Conservation (phyloP, 352 stramenopile species). For the Phytophthora rubi region DNA sequence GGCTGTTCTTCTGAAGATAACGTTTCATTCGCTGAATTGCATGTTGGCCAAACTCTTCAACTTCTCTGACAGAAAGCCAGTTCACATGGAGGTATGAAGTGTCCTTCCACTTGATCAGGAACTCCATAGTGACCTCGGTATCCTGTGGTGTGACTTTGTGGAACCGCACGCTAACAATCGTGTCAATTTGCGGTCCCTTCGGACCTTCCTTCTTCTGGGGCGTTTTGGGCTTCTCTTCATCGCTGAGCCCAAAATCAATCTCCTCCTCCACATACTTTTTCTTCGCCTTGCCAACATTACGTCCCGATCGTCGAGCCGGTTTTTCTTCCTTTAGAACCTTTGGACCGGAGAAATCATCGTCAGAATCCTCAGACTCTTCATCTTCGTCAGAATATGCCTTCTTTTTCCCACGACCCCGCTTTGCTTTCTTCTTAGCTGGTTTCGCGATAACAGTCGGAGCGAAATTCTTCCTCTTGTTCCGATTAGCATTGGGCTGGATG, state of each 20-base stretch:
- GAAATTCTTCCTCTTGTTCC: constrained; percentile 84
- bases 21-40: constrained; percentile 85
- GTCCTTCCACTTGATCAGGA: constrained; percentile 99
- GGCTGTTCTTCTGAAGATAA: constrained; percentile 89
- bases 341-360: constrained; percentile 53
- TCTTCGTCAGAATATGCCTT: constrained; percentile 78
- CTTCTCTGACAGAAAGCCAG: constrained; percentile 96
- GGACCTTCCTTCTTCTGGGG: constrained; percentile 40
- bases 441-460: constrained; percentile 60
- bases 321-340: constrained; percentile 55
- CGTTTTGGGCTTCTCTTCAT: constrained; percentile 55
- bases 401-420: constrained; percentile 65
- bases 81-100: constrained; percentile 97
- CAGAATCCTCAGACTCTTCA: constrained; percentile 68
- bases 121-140: constrained; percentile 91
- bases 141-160: constrained; percentile 57
- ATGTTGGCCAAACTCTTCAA: constrained; percentile 89
- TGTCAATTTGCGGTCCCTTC: constrained; percentile 91
- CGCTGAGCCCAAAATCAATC: constrained; percentile 73
- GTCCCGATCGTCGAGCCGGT: constrained; percentile 77
- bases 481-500: constrained; percentile 60
- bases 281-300: constrained; percentile 82
- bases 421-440: constrained; percentile 73
- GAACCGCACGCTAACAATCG: constrained; percentile 92
- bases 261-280: constrained; percentile 90